These are phyloP conservation scores for Suillus fuscotomentosus DNA, from an alignment of 768 basidiomycete genomes.

Conservation along the genomic window DNA sequence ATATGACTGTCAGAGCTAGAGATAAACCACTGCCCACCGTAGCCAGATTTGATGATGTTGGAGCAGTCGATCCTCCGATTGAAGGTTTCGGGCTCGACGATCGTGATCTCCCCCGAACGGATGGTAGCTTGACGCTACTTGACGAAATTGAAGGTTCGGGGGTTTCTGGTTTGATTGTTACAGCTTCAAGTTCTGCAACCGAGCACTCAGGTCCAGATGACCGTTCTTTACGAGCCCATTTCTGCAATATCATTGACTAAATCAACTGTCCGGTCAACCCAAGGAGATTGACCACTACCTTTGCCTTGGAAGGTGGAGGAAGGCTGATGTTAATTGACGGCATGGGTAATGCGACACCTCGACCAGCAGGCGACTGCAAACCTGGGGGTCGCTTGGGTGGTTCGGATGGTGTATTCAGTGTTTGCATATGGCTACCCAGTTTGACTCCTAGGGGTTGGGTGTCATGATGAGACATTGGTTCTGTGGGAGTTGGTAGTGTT, in stretches of 20 bases:
- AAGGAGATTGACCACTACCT: background rate
- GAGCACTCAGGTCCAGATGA: background rate
- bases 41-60: background rate
- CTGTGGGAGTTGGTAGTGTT: background rate
- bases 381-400: background rate
- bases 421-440: too few relatives aligned
- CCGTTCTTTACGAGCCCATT: background rate
- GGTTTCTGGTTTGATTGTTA: background rate
- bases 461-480: background rate
- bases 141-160: background rate
- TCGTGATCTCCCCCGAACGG: background rate
- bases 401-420: background rate
- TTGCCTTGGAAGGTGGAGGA: background rate
- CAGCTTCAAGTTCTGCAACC: background rate
- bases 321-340: background rate
- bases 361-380: background rate
- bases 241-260: background rate
- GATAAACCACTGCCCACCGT: background rate
- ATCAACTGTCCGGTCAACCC: too few relatives aligned
- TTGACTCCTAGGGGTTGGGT: background rate
- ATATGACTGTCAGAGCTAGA: background rate
- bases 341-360: background rate
- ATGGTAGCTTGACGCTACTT: background rate
- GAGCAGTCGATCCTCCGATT: background rate
- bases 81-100: background rate